Base-by-base conservation (phyloP, 768 basidiomycete species). In the Lactarius akahatsu region DNA sequence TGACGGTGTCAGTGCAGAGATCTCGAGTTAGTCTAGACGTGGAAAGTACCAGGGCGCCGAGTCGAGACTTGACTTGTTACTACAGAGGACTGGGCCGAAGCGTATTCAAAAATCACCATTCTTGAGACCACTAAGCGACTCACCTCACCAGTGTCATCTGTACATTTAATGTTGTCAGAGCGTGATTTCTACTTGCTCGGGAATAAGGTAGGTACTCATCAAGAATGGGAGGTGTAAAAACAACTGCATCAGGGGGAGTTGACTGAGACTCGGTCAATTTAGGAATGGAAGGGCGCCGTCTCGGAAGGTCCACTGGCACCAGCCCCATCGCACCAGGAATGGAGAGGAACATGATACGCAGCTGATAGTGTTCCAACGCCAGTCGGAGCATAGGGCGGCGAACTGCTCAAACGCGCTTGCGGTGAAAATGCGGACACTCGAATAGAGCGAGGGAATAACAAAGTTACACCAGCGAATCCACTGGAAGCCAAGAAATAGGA, bases 301-400 rank as follows among this genome's bases (percentile, higher is more conserved):
- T 77, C 75, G 5, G 90, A 86, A 96, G 77, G 75, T 96, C 89
- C 26, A 96, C 28, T 28, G 28, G 80, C 10, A 74, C 75, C 66
- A 86, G 89, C 1, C 96, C 89, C 13, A 11, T 38, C 13, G 11
- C 34, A 1, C 36, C 4, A 38, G 94, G 94, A 0, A 89, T 83
- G 34, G 34, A 34, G 8, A 34, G 2, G 92, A 95, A 72, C 89
- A 90, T 0, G 91, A 91, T 69, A 91, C 92, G 60, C 94, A 83
- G 59, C 91, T 85, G 64, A 96, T 86, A 52, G 91, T 90, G 72
- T 94, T 91, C 94, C 94, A 96, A 72, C 83, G 84, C 70, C 85
- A 81, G 68, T 96, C 94, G 6, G 73, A 71, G 65, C 81, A 77
- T 1, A 96, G 80, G n/a, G 76, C 66, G n/a, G 83, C 78, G 71